A percentile compares a stretch with the other conserved stretches of the same genome.
Evolutionary conservation across 768 basidiomycete genomes (phyloP).

Genomic region (Cubamyces lactineus): DNA sequence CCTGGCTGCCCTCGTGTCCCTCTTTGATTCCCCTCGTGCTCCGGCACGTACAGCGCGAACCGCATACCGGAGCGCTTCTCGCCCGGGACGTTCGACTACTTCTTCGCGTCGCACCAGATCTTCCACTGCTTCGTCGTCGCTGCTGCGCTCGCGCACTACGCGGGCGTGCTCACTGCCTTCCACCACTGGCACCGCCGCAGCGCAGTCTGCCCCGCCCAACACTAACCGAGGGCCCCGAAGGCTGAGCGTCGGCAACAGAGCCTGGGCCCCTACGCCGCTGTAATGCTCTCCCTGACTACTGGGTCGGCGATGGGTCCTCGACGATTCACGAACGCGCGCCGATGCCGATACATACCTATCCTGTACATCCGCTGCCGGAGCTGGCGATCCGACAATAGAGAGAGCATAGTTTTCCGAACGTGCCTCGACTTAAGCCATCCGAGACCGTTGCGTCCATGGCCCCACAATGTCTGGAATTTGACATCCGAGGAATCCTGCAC

Average conservation of each 20-base stretch:
- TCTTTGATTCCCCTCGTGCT: neutral
- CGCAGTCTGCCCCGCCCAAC: conserved; percentile 17
- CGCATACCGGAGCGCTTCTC: conserved; percentile 76
- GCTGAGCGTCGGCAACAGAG: too few species aligned
- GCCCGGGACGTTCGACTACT: conserved; percentile 80
- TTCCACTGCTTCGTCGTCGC: conserved; percentile 83
- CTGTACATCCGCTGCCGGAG: conserved; percentile 6
- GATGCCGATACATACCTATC: neutral
- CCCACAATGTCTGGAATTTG: too few species aligned
- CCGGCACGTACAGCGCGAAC: conserved; percentile 61
- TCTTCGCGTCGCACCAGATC: conserved; percentile 86
- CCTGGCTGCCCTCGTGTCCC: too few species aligned
- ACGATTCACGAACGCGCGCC: neutral
- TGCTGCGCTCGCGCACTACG: conserved; percentile 71
- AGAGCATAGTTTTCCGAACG: neutral
- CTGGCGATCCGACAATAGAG: neutral
- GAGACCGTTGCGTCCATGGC: too few species aligned
- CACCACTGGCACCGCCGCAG: conserved; percentile 54
- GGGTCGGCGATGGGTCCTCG: too few species aligned
- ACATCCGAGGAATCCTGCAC: too few species aligned
- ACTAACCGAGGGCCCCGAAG: too few species aligned
- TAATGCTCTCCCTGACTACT: too few species aligned
- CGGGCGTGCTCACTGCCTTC: conserved; percentile 57
- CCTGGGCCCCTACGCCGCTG: too few species aligned
- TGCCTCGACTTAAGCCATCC: too few species aligned